Percentiles rank a stretch among this genome's conserved stretches.
Conservation (phyloP, 345 rosid species). For the Laguncularia racemosa region DNA sequence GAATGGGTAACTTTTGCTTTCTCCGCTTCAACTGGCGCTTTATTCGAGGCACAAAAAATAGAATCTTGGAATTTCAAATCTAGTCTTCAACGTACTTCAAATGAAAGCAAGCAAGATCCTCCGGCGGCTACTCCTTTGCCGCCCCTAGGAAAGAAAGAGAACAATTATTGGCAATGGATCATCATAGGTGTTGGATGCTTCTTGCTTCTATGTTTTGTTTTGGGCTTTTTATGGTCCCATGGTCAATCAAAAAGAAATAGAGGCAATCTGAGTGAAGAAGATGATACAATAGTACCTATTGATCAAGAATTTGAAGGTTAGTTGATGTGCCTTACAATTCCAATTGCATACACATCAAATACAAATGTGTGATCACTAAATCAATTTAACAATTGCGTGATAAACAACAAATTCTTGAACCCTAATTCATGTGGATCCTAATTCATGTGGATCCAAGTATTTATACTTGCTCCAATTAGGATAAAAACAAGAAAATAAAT, state of each 20-base stretch:
- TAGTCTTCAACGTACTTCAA: not conserved
- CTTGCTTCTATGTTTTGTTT: not conserved
- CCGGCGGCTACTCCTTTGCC: not conserved
- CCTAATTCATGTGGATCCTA: too few relatives aligned
- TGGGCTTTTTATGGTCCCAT: not conserved
- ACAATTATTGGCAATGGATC: not conserved
- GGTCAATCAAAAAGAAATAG: not conserved
- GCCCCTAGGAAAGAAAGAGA: not conserved
- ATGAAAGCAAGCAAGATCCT: too few relatives aligned
- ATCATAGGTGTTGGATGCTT: not conserved
- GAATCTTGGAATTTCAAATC: conserved; percentile 7
- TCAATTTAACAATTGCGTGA: too few relatives aligned
- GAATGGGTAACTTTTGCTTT: conserved; percentile 1
- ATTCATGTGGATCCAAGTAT: too few relatives aligned
- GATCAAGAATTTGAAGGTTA: not conserved
- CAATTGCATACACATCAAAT: too few relatives aligned
- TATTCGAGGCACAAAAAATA: not conserved
- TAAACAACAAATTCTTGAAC: too few relatives aligned
- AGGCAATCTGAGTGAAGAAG: not conserved
- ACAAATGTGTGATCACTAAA: too few relatives aligned
- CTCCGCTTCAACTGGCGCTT: not conserved
- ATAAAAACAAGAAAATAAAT: too few relatives aligned
- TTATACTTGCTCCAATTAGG: too few relatives aligned
- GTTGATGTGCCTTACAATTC: too few relatives aligned
- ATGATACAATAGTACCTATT: not conserved